phyloP scores from a whole-genome alignment of 2,329 filamentous ascomycete species.

The Akanthomyces uredinophilus region DNA sequence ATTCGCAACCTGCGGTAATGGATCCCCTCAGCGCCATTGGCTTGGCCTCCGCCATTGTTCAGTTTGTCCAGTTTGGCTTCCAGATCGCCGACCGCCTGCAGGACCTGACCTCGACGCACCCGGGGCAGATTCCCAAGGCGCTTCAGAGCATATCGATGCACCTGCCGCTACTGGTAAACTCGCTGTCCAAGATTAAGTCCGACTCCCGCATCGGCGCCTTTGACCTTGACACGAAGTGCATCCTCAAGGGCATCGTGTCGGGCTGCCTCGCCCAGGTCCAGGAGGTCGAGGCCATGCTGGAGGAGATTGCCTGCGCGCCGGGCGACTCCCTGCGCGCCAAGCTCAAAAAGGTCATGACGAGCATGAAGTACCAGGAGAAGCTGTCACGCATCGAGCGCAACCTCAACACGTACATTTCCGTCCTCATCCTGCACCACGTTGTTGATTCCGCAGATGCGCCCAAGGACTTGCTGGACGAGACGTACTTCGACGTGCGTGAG shows the following conservation, averaged over 20 bases:
- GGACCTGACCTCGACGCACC: constrained; percentile 9
- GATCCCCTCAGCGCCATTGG: constrained; percentile 13
- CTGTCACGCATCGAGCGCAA: constrained; percentile 7
- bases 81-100: constrained; percentile 12
- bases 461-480: constrained; percentile 2
- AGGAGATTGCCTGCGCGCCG: constrained; percentile 12
- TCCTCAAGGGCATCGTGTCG: constrained; percentile 12
- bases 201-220: constrained; percentile 1
- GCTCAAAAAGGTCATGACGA: constrained; percentile 14
- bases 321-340: constrained; percentile 6
- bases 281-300: constrained; percentile 9
- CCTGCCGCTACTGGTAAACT: constrained; percentile 11
- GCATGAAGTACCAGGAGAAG: constrained; percentile 9
- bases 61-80: constrained; percentile 14
- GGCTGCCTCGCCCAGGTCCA: constrained; percentile 11
- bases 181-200: constrained; percentile 9
- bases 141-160: constrained; percentile 13
- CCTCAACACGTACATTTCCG: constrained; percentile 11
- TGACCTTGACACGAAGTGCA: constrained; percentile 12
- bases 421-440: constrained; percentile 12
- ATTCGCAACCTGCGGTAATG: neutral
- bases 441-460: constrained; percentile 8
- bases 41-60: constrained; percentile 10
- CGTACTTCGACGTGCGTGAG: constrained; percentile 9
- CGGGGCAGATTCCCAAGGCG: constrained; percentile 8